phyloP scores from a whole-genome alignment of 805 yeast species.

The Lipomyces starkeyi region DNA sequence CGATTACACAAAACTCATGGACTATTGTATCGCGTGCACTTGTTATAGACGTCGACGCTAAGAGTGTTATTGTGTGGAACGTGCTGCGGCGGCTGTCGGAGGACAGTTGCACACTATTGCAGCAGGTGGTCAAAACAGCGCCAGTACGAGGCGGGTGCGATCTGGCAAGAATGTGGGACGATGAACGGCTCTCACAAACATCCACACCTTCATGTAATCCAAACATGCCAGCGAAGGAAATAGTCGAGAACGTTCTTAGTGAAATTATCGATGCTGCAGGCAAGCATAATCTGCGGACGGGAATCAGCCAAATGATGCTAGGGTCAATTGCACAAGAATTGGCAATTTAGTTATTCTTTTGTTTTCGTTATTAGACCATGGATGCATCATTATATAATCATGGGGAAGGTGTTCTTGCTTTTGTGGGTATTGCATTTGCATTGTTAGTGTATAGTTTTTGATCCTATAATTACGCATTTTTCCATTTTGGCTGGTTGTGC shows the following conservation, averaged over 20 bases:
- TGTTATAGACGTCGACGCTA: neutral
- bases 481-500: neutral
- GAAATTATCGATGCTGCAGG: neutral
- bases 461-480: neutral
- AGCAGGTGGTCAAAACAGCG: neutral
- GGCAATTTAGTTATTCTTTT: neutral
- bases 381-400: neutral
- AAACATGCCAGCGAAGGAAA: neutral
- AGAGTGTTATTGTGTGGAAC: neutral
- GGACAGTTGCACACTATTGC: neutral
- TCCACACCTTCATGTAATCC: neutral
- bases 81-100: neutral
- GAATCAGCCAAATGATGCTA: constrained; percentile 2
- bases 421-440: neutral
- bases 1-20: neutral
- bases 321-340: neutral
- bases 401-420: constrained; percentile 1
- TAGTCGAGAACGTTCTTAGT: neutral
- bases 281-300: neutral
- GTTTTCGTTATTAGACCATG: neutral
- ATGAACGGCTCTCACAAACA: neutral
- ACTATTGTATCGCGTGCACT: neutral
- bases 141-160: neutral
- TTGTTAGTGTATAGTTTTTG: neutral
- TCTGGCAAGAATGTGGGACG: neutral